Base-by-base conservation (phyloP, 2,329 filamentous ascomycete genomes). In the Tolypocladium nubicola region DNA sequence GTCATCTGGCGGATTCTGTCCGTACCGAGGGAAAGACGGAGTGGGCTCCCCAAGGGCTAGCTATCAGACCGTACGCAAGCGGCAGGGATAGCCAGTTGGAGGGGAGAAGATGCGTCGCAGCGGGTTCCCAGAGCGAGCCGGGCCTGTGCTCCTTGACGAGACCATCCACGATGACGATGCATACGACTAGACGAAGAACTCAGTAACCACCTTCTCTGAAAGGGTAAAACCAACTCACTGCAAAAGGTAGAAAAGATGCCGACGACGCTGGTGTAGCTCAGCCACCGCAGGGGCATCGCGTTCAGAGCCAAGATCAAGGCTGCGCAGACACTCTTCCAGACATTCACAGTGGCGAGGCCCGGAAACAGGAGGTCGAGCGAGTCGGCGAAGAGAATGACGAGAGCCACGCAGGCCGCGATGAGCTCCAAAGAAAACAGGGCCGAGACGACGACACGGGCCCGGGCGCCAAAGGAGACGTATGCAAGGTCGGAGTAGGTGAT, bases 401-500 rank as follows among this genome's bases (percentile, higher is more conserved):
- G 79, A 3, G 93, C 93, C 37, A 97, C 92, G 67, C 90, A 95
- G 26, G 91, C 89, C 9, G 89, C 92, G 38, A 96, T 73, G 33
- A 97, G 79, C 71, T 97, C 93, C 49, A 97, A 70, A 13, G 86
- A 91, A 73, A 97, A 97, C 19, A 97, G 78, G 1, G 95, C 76
- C 60, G 90, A 95, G 9, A 90, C 93, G 37, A 88, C 81, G 39
- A 96, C 77, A 40, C 93, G 86, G 40, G 91, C 93, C 58, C 83
- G 86, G 19, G 85, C 82, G 10, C 93, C 93, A 70, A 95, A 97
- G 23, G 90, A 92, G 63, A 96, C 87, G 67, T 88, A 97, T 2
- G 93, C 94, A 53, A 97, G 77, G 68, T 97, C 93, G 39, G 92
- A 94, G 71, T 97, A 97, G 2, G 93, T 97, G 65, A 97, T 91